Evolutionary conservation across 805 yeast species (phyloP), one percentile per base, ranked within the genome.

Genomic region (Grigorovia jiainica): DNA sequence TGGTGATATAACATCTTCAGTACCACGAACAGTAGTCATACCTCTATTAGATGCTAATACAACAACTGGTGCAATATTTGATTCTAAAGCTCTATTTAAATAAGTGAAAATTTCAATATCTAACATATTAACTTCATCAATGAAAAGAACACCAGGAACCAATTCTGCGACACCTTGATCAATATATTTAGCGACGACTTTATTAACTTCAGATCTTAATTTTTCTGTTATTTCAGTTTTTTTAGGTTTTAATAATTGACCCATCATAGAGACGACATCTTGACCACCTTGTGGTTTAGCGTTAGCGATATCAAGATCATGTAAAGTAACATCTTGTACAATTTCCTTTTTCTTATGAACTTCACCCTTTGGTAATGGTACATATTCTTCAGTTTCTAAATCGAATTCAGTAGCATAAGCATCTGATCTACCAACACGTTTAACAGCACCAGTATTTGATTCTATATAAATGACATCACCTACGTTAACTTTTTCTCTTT

Each of bases 361-460:
- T 64, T 92, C 99, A 41, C 98, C 98, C 68, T 92, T 94, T 47
- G 99, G 99, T 54, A 94, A 73, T 34, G 98, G 96, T 18, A 92
- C 97, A 64, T 92, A 92, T 66, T 92, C 97, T 66, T 94, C 97
- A 21, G 97, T 96, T 72, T 92, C 97, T 46, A 94, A 75, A 65
- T 92, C 99, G 55, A 89, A 92, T 67, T 92, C 99, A 8, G 98
- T 87, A 19, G 98, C 97, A 57, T 87, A 87, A 0, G 97, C 96
- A 63, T 92, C 97, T n/a, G 95, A 84, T 63, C 99, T 77, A 41
- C 99, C 99, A 20, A 92, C 95, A 57, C 97, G 75, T 58, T 90
- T 90, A 33, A 92, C 96, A 18, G 95, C 87, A 34, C 99, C 99
- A 13, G 97, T 90, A 58, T 94, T 90, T 45, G 97, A 85, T 67